Base-by-base conservation (phyloP, 352 stramenopile species). In the Phytophthora hybrid region DNA sequence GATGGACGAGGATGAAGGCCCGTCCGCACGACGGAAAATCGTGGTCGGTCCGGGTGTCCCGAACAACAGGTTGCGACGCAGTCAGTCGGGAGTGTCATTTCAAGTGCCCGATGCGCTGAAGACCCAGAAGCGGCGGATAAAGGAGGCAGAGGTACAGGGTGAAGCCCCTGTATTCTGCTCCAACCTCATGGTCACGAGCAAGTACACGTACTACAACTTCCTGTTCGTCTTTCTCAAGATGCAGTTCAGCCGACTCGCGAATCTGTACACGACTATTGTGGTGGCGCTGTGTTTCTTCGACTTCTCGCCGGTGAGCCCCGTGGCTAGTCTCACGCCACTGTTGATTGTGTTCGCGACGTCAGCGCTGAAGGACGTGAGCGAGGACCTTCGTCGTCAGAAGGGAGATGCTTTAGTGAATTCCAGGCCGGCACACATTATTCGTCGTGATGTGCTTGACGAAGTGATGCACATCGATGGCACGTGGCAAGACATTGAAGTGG, bases 191-290 rank as follows among this genome's bases (percentile, higher is more conserved):
- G 69, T 82, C 39, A 96, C 90, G 62, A 97, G 89, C 85, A 96
- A 97, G 87, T 97, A 97, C 80, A 97, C 91, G 41, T 87, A 88
- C 69, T 97, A 93, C 85, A 97, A 97, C 79, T 97, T 97, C 62
- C 74, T 89, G 67, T 95, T 95, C 63, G 86, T 97, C 26, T 97
- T 96, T 32, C 74, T 97, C 51, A 94, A 95, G 79, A 94, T 96
- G 85, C 91, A 97, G 74, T 97, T 97, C 74, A 96, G 88, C 65
- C 88, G 91, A 54, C 78, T 97, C 16, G 91, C 91, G 18, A 97
- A 97, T 60, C 72, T 97, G 32, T 97, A 97, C 77, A 97, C 91
- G 62, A 95, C 88, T 10, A 95, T 97, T 41, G 87, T 97, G 31
- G 89, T 97, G 32, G 87, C 83, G 63, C 67, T 97, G n/a, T 97